These are phyloP conservation scores for Magnolia sinica DNA, from an alignment of 164 flowering plant species.

Conservation along the genomic window DNA sequence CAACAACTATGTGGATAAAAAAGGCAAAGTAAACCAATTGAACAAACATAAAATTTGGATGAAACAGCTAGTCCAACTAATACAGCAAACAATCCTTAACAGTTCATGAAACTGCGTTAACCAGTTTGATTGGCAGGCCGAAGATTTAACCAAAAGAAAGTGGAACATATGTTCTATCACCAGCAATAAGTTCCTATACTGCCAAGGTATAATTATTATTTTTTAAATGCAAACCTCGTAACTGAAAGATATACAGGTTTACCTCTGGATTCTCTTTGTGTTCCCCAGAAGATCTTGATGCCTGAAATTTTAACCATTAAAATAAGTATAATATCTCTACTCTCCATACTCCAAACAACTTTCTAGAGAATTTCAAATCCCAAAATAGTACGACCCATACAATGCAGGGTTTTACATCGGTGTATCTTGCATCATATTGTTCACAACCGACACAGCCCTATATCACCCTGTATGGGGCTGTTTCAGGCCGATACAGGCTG, in stretches of 20 bases:
- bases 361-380: not conserved
- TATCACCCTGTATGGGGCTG: no score
- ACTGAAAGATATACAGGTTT: conserved; percentile 25
- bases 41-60: not conserved
- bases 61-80: not conserved
- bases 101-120: not conserved
- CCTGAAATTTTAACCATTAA: conserved; percentile 31
- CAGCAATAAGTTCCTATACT: no score
- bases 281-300: conserved; percentile 47
- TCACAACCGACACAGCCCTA: no score
- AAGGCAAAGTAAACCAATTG: not conserved
- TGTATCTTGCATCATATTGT: no score
- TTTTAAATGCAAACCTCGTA: no score
- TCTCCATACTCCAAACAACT: not conserved
- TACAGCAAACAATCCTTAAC: no score
- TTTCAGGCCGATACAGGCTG: no score
- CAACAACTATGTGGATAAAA: not conserved
- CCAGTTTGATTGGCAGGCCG: not conserved
- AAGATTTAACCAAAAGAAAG: not conserved
- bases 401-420: not conserved
- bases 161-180: no score
- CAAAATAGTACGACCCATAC: not conserved
- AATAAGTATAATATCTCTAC: not conserved
- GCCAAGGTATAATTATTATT: no score
- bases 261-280: conserved; percentile 47